Evolutionary conservation across 192 early-diverging fungal species (phyloP).

Genomic region (Entophlyctis luteolus): DNA sequence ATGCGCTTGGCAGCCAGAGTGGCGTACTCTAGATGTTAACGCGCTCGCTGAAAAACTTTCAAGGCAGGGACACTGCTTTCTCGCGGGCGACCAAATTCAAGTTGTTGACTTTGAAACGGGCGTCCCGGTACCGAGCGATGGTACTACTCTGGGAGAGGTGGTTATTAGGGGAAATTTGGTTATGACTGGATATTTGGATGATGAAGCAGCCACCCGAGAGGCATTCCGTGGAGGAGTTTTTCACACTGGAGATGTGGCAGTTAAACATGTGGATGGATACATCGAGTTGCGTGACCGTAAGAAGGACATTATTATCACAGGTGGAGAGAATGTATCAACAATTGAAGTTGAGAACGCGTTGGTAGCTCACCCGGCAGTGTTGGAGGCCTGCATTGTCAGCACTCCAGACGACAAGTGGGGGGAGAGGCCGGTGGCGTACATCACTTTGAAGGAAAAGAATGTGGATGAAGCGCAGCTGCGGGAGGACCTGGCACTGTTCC

Average conservation of each 20-base stretch:
- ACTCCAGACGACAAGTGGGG: constrained; percentile 57
- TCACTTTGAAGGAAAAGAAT: constrained; percentile 39
- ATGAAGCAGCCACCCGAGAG: constrained; percentile 53
- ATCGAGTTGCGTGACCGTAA: constrained; percentile 55
- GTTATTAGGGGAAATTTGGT: constrained; percentile 54
- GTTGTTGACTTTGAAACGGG: constrained; percentile 43
- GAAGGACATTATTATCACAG: constrained; percentile 62
- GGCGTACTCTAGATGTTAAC: constrained; percentile 25
- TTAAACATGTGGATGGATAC: constrained; percentile 56
- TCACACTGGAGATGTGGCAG: constrained; percentile 60
- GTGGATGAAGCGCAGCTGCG: neutral
- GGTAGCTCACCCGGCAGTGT: constrained; percentile 41
- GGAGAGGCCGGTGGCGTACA: constrained; percentile 55
- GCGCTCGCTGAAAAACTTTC: constrained; percentile 40
- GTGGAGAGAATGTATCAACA: constrained; percentile 59
- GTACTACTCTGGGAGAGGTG: constrained; percentile 53
- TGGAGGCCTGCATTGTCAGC: constrained; percentile 58
- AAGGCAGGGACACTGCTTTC: constrained; percentile 49
- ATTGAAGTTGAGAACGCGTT: constrained; percentile 55
- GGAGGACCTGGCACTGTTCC: constrained; percentile 36
- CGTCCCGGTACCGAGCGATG: constrained; percentile 48
- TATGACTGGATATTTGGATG: constrained; percentile 55
- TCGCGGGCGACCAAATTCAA: constrained; percentile 51
- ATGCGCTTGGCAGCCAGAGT: constrained; percentile 35
- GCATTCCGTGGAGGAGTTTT: constrained; percentile 55